Evolutionary conservation across 345 rosid species (phyloP).

Genomic region (Rhodamnia rubescens): DNA sequence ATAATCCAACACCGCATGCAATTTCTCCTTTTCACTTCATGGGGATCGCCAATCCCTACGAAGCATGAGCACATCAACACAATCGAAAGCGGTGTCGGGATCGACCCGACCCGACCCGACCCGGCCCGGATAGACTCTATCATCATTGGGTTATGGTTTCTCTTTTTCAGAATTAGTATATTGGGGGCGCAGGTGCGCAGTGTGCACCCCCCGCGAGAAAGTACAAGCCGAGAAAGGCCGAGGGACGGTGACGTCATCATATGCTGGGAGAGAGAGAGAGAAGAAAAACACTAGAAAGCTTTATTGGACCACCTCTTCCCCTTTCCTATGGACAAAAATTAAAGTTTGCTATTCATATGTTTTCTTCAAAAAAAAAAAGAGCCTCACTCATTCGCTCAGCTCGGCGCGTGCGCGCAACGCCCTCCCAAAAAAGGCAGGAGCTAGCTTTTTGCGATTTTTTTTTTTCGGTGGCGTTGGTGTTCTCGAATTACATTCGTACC

Average conservation of each 20-base stretch:
- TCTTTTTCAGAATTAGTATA: background rate
- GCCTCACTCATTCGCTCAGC: background rate
- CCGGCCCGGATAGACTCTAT: background rate
- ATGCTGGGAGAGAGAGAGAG: background rate
- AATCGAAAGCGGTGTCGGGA: background rate
- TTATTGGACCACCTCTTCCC: background rate
- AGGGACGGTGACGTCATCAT: background rate
- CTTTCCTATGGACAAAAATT: background rate
- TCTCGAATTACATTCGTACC: background rate
- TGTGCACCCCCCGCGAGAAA: background rate
- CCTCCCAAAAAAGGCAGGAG: background rate
- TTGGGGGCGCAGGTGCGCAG: background rate
- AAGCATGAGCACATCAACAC: background rate
- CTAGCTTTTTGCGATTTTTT: no score
- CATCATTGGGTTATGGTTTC: background rate
- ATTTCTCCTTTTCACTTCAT: rapidly evolving
- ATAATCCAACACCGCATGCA: rapidly evolving
- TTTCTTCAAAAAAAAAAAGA: background rate
- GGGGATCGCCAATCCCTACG: background rate
- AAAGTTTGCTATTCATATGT: background rate
- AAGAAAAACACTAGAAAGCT: background rate
- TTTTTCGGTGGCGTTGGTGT: no score
- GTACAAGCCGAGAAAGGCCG: background rate
- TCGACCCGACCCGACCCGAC: background rate
- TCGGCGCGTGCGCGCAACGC: background rate